Conservation (phyloP, 23 red algal species). For the Gracilaria gracilis region DNA sequence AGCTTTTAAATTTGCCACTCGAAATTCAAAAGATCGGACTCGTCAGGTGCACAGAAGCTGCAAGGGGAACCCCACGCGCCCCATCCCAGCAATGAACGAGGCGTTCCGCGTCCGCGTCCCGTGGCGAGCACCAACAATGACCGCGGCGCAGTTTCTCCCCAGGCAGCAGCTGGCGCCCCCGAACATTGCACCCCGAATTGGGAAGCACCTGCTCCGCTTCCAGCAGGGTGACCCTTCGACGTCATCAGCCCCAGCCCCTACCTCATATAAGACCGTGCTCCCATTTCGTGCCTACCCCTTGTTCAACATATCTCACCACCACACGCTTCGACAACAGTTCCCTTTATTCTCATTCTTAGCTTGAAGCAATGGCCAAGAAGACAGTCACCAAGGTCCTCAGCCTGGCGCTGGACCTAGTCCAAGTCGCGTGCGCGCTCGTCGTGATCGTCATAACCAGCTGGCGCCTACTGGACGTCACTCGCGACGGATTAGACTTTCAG, state of each 20-base stretch:
- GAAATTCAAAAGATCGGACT: not conserved
- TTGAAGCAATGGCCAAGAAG: constrained; percentile 12
- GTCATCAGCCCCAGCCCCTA: not conserved
- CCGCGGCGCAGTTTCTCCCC: too few relatives aligned
- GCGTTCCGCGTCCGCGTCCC: too few relatives aligned
- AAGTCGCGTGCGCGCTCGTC: constrained; percentile 30
- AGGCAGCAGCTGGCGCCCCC: too few relatives aligned
- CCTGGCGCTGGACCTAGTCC: constrained; percentile 40
- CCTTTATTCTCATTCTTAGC: not conserved
- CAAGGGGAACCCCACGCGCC: too few relatives aligned
- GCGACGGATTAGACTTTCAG: not conserved
- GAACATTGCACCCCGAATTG: too few relatives aligned
- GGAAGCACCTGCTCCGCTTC: not conserved
- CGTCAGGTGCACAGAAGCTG: not conserved
- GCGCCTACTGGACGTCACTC: constrained; percentile 25
- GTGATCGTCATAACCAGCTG: constrained; percentile 51
- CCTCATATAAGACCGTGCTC: not conserved
- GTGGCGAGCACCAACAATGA: not conserved
- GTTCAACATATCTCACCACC: not conserved
- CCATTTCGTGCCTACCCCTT: not conserved
- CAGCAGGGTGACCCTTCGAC: not conserved
- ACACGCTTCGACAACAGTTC: not conserved
- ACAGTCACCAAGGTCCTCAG: constrained; percentile 4
- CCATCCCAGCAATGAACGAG: too few relatives aligned
- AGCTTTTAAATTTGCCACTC: not conserved